phyloP scores from a whole-genome alignment of 371 early-diverging fungal species.

The Apophysomyces variabilis region DNA sequence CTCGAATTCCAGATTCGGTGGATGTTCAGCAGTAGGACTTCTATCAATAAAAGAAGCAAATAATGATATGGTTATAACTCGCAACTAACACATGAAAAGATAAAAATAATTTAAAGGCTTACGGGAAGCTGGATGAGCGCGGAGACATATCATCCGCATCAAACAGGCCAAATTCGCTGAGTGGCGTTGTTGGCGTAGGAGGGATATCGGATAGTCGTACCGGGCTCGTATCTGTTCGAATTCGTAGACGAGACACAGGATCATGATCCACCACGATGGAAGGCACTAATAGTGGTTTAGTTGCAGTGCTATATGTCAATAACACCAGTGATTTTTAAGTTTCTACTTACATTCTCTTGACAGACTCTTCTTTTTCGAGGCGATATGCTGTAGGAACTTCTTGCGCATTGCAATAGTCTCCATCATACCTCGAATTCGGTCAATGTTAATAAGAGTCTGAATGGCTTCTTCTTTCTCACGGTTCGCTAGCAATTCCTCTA shows the following conservation, averaged over 20 bases:
- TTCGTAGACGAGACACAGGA: constrained; percentile 12
- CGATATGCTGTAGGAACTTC: constrained; percentile 45
- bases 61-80: too few relatives aligned
- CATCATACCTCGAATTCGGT: constrained; percentile 50
- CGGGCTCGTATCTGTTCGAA: not conserved
- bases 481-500: constrained; percentile 48
- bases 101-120: not conserved
- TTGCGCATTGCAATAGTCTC: constrained; percentile 51
- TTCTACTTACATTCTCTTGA: not conserved
- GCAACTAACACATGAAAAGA: not conserved
- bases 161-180: constrained; percentile 1
- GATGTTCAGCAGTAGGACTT: constrained; percentile 4
- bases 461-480: constrained; percentile 51
- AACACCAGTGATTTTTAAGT: too few relatives aligned
- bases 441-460: constrained; percentile 47
- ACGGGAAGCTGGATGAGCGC: not conserved
- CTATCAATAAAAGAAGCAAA: not conserved
- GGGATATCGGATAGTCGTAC: not conserved
- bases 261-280: constrained; percentile 34
- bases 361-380: constrained; percentile 25
- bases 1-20: constrained; percentile 12
- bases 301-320: too few relatives aligned
- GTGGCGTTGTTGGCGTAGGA: constrained; percentile 1
- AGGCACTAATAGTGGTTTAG: constrained; percentile 26
- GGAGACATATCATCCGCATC: constrained; percentile 6